phyloP scores from a whole-genome alignment of 305 asterid genomes.

The Fraxinus floribunda region DNA sequence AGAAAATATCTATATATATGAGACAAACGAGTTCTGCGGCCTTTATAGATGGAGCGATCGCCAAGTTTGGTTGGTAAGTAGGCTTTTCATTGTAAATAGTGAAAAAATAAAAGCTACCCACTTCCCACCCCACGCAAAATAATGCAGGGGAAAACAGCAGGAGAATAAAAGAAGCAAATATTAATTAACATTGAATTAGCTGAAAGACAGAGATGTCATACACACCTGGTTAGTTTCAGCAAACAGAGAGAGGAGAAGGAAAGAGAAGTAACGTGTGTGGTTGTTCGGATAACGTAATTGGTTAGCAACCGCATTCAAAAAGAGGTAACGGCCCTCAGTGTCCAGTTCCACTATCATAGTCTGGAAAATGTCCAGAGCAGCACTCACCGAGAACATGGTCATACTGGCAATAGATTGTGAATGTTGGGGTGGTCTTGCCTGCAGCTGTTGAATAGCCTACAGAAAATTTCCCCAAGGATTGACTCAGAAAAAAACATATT shows the following conservation, averaged over 20 bases:
- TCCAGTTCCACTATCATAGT: slow-evolving; percentile 75
- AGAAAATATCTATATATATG: not conserved
- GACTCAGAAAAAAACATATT: not conserved
- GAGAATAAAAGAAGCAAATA: not conserved
- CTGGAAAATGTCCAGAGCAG: slow-evolving; percentile 93
- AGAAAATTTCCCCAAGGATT: slow-evolving; percentile 14
- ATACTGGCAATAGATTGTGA: slow-evolving; percentile 71
- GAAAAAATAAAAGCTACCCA: not conserved
- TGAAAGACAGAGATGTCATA: not conserved
- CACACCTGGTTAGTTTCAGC: slow-evolving; percentile 83
- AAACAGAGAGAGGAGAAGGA: slow-evolving; percentile 80
- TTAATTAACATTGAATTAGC: not conserved
- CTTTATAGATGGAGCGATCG: not conserved
- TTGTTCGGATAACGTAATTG: slow-evolving; percentile 97
- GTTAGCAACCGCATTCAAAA: slow-evolving; percentile 90
- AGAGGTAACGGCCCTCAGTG: slow-evolving; percentile 93
- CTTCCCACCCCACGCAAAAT: not conserved
- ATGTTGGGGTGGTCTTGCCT: slow-evolving; percentile 69
- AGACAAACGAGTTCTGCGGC: not conserved
- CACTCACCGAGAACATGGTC: slow-evolving; percentile 64
- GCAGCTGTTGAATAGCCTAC: slow-evolving; percentile 87
- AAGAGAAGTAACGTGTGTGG: slow-evolving; percentile 96
- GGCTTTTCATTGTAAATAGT: not conserved
- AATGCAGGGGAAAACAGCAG: not conserved
- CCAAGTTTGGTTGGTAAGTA: not conserved